phyloP scores from a whole-genome alignment of 1,139 yeast genomes.

The Suzukiozyma palmioleophila region DNA sequence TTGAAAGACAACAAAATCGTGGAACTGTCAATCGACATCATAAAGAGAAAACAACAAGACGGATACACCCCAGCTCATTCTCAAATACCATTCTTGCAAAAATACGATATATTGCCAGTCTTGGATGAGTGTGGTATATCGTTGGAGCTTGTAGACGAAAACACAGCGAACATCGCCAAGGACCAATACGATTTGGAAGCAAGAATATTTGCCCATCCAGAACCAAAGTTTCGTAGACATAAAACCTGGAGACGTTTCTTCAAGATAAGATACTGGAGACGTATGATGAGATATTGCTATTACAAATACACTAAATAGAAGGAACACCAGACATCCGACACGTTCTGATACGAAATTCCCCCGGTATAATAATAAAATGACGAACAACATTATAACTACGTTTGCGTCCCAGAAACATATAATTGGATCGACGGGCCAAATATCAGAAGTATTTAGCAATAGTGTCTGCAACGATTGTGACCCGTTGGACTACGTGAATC shows the following conservation, averaged over 20 bases:
- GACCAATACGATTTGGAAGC: background rate
- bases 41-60: background rate
- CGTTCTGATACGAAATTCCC: too few relatives aligned
- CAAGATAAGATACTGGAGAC: background rate
- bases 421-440: too few relatives aligned
- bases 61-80: background rate
- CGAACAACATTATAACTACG: too few relatives aligned
- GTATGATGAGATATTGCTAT: background rate
- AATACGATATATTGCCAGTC: background rate
- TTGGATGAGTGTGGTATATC: constrained; percentile 1
- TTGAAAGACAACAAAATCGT: background rate
- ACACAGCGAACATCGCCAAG: background rate
- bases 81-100: background rate
- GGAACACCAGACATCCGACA: too few relatives aligned
- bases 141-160: constrained; percentile 1
- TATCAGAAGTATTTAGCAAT: too few relatives aligned
- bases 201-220: background rate
- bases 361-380: too few relatives aligned
- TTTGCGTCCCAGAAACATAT: too few relatives aligned
- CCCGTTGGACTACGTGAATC: too few relatives aligned
- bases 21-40: background rate
- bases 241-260: constrained; percentile 1
- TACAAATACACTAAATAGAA: constrained; percentile 1
- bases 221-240: background rate
- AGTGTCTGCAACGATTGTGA: too few relatives aligned